Percentiles rank a stretch among this genome's conserved stretches.
Conservation (phyloP, 1,139 yeast genomes). For the Lodderomyces margitis region DNA sequence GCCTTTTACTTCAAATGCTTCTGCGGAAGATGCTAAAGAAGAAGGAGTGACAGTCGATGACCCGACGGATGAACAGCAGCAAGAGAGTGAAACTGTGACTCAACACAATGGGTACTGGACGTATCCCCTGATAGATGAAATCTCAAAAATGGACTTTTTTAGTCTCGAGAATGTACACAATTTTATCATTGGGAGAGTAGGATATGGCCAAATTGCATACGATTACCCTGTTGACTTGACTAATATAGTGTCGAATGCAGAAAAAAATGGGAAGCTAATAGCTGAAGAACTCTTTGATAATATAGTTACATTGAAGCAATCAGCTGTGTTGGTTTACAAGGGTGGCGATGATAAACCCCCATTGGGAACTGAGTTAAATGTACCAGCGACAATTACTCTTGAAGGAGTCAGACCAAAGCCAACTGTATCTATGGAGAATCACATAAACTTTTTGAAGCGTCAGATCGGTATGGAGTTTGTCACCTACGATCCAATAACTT, state of each 20-base stretch:
- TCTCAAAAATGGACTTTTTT: constrained; percentile 45
- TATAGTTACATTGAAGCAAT: constrained; percentile 54
- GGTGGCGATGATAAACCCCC: constrained; percentile 55
- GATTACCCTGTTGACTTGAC: constrained; percentile 72
- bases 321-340: constrained; percentile 67
- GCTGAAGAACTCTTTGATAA: constrained; percentile 51
- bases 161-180: constrained; percentile 60
- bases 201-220: constrained; percentile 68
- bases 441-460: constrained; percentile 50
- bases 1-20: constrained; percentile 8
- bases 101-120: constrained; percentile 69
- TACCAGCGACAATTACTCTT: constrained; percentile 79
- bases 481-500: constrained; percentile 75
- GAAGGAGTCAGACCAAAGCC: constrained; percentile 59
- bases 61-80: neutral
- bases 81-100: constrained; percentile 5
- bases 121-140: constrained; percentile 61
- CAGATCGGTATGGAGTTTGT: constrained; percentile 70
- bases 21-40: neutral
- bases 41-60: neutral
- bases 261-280: constrained; percentile 30
- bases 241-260: constrained; percentile 24
- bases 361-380: constrained; percentile 72
- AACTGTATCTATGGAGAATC: constrained; percentile 25
- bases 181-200: constrained; percentile 70